phyloP scores from a whole-genome alignment of 176 grass and related monocot genomes.

The Thalia dealbata region DNA sequence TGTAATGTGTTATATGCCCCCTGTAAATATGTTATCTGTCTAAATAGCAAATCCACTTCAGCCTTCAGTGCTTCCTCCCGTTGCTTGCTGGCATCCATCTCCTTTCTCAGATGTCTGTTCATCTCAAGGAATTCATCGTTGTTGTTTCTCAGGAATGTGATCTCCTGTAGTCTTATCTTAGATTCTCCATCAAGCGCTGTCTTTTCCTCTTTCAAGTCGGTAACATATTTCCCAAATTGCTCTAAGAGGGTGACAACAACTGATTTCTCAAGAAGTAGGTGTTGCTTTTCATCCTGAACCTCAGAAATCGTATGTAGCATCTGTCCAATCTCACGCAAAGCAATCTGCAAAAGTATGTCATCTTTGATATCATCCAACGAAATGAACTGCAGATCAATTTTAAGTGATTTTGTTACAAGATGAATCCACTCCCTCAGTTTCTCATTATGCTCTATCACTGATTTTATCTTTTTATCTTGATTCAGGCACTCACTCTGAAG shows the following conservation, averaged over 20 bases:
- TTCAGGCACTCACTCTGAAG: slow-evolving; percentile 17
- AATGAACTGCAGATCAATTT: slow-evolving; percentile 62
- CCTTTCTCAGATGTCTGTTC: slow-evolving; percentile 36
- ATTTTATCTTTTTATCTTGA: slow-evolving; percentile 33
- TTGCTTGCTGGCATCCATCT: slow-evolving; percentile 45
- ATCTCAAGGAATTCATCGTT: slow-evolving; percentile 40
- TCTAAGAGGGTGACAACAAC: slow-evolving; percentile 76
- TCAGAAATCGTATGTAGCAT: slow-evolving; percentile 64
- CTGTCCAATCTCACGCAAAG: slow-evolving; percentile 70
- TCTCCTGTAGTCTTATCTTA: slow-evolving; percentile 40
- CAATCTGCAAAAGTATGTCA: slow-evolving; percentile 76
- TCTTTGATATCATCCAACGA: slow-evolving; percentile 58
- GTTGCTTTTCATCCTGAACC: slow-evolving; percentile 76
- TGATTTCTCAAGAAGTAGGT: slow-evolving; percentile 78
- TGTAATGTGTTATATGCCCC: slow-evolving; percentile 55
- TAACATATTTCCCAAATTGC: slow-evolving; percentile 65
- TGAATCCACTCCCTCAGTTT: slow-evolving; percentile 51
- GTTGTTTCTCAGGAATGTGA: slow-evolving; percentile 37
- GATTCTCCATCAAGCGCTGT: slow-evolving; percentile 53
- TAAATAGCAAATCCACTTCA: slow-evolving; percentile 63
- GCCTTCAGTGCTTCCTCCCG: slow-evolving; percentile 49
- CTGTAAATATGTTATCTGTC: slow-evolving; percentile 60
- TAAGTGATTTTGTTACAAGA: slow-evolving; percentile 53
- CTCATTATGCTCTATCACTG: slow-evolving; percentile 38
- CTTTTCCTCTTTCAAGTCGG: slow-evolving; percentile 69